Conservation (phyloP, 1,139 yeast species). For the Blastobotrys aristatus region DNA sequence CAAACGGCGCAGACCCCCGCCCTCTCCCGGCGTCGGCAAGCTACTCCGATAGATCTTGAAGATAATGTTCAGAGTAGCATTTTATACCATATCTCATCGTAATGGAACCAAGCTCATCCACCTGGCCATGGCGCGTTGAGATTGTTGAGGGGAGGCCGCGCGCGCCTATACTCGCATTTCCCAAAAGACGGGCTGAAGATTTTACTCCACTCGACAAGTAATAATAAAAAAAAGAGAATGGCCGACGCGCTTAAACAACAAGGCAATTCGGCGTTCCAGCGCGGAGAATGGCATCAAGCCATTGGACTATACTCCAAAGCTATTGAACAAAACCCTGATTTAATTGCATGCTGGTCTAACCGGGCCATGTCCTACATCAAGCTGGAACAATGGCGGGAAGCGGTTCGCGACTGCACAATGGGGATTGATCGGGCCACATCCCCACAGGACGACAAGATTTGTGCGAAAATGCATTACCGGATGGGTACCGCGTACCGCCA, state of each 20-base stretch:
- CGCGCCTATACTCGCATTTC: too few relatives aligned
- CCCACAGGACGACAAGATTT: slow-evolving; percentile 26
- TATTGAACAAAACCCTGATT: slow-evolving; percentile 51
- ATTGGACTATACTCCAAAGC: slow-evolving; percentile 66
- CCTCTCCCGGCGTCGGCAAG: too few relatives aligned
- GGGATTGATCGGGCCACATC: slow-evolving; percentile 40
- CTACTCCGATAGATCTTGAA: too few relatives aligned
- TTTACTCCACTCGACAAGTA: too few relatives aligned
- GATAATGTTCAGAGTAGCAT: too few relatives aligned
- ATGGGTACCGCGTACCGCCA: slow-evolving; percentile 46
- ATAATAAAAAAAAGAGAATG: too few relatives aligned
- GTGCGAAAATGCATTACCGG: slow-evolving; percentile 55
- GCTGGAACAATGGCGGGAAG: slow-evolving; percentile 46
- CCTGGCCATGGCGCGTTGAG: too few relatives aligned
- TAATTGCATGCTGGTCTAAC: slow-evolving; percentile 75
- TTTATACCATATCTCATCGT: too few relatives aligned
- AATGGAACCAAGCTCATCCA: too few relatives aligned
- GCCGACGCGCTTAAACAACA: slow-evolving; percentile 2
- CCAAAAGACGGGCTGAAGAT: too few relatives aligned
- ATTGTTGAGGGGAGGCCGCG: too few relatives aligned
- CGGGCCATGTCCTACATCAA: slow-evolving; percentile 77
- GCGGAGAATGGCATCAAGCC: slow-evolving; percentile 52
- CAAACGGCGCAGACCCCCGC: too few relatives aligned
- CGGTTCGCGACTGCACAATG: slow-evolving; percentile 47
- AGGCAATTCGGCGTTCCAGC: slow-evolving; percentile 11